phyloP scores from a whole-genome alignment of 495 filamentous ascomycete genomes.

The Aspergillus nidulans region DNA sequence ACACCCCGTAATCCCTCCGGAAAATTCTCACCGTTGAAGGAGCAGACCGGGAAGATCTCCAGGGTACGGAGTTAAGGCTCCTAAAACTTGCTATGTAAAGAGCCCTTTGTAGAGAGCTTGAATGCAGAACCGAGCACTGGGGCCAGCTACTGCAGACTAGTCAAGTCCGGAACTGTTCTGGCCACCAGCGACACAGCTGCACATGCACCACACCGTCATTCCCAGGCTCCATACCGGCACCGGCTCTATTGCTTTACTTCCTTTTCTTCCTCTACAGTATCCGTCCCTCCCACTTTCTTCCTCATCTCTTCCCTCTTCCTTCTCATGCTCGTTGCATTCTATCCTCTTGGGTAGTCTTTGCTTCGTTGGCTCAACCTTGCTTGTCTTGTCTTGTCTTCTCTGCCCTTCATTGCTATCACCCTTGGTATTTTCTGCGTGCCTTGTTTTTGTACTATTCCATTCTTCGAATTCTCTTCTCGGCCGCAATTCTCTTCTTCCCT shows the following conservation, averaged over 20 bases:
- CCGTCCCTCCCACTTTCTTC: constrained; percentile 6
- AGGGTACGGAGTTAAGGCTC: constrained; percentile 2
- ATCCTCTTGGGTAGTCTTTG: constrained; percentile 7
- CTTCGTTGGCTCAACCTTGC: constrained; percentile 8
- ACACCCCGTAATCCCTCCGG: background rate
- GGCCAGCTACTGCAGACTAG: constrained; percentile 9
- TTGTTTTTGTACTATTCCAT: constrained; percentile 14
- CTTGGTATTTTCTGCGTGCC: constrained; percentile 19
- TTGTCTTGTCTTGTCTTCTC: constrained; percentile 10
- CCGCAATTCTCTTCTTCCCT: background rate
- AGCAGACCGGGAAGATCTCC: background rate
- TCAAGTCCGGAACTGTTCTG: constrained; percentile 18
- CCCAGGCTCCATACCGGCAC: constrained; percentile 15
- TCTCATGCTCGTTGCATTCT: constrained; percentile 14
- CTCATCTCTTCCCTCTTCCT: constrained; percentile 6
- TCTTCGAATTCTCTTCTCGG: constrained; percentile 9
- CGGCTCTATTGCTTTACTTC: too few relatives aligned
- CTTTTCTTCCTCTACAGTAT: constrained; percentile 7
- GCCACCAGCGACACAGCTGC: background rate
- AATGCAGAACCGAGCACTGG: constrained; percentile 15
- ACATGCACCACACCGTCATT: too few relatives aligned
- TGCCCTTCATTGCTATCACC: constrained; percentile 12
- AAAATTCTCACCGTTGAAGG: constrained; percentile 1
- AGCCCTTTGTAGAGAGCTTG: constrained; percentile 9
- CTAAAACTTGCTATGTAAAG: background rate